phyloP scores from a whole-genome alignment of 345 rosid species.

The Pelargonium nanum region DNA sequence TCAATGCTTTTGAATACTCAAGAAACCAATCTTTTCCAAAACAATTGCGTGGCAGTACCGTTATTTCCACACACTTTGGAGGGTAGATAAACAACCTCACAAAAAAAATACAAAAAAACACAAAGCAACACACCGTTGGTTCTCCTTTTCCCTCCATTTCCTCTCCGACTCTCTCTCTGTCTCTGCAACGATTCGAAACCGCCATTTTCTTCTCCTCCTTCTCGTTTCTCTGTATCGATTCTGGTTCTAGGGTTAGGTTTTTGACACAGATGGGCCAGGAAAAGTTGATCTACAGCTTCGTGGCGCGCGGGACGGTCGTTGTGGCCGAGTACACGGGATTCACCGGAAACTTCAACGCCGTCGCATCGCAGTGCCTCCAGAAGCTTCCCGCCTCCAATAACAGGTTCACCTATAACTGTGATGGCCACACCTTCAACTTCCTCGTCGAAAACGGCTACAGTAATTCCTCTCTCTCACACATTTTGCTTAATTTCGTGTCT shows the following conservation, averaged over 20 bases:
- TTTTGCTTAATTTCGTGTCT: neutral
- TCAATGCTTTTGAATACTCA: too few relatives aligned
- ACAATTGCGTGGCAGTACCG: too few relatives aligned
- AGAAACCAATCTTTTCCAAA: too few relatives aligned
- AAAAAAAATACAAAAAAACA: too few relatives aligned
- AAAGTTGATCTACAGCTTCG: constrained; percentile 58
- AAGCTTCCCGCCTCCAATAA: constrained; percentile 56
- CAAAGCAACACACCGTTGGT: too few relatives aligned
- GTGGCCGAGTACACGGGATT: constrained; percentile 56
- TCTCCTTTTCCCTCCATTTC: constrained; percentile 1
- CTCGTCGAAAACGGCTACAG: constrained; percentile 58
- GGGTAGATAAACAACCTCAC: too few relatives aligned
- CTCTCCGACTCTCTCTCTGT: neutral
- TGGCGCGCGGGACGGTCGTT: constrained; percentile 60
- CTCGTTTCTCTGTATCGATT: constrained; percentile 7
- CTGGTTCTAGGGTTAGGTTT: neutral
- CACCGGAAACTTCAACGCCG: constrained; percentile 53
- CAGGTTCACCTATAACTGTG: constrained; percentile 64
- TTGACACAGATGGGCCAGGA: constrained; percentile 38
- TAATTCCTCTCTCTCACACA: constrained; percentile 13
- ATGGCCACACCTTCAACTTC: constrained; percentile 65
- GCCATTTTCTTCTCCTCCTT: neutral
- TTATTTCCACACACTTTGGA: too few relatives aligned
- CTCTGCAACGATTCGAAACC: neutral
- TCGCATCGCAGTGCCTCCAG: constrained; percentile 64